Percentiles rank a stretch among this genome's conserved stretches.
Evolutionary conservation across 345 rosid species (phyloP).

Genomic region (Syzygium aromaticum): DNA sequence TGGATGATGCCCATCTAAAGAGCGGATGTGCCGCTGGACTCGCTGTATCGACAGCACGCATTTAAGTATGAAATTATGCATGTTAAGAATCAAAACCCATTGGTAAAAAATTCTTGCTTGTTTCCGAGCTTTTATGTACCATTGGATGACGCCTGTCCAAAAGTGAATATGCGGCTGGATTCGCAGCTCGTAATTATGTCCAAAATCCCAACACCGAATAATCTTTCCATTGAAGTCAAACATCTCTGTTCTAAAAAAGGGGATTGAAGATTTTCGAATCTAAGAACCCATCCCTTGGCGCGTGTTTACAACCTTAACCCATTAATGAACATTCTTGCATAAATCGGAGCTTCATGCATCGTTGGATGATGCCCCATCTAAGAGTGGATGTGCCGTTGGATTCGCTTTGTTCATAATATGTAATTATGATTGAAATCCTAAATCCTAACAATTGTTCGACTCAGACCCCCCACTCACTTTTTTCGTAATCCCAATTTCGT

Average conservation of each 20-base stretch:
- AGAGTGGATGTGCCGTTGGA: not conserved
- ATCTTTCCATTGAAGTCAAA: not conserved
- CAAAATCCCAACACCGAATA: fast-evolving
- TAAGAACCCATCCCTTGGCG: not conserved
- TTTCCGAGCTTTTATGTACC: not conserved
- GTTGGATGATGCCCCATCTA: not conserved
- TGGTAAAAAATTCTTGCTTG: too few species aligned
- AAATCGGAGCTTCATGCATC: not conserved
- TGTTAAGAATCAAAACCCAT: not conserved
- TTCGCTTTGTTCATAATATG: fast-evolving
- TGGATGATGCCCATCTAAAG: not conserved
- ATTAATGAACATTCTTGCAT: not conserved
- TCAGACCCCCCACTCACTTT: not conserved
- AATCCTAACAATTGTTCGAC: not conserved
- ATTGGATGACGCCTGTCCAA: not conserved
- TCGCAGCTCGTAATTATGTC: not conserved
- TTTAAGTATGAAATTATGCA: not conserved
- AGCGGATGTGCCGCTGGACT: not conserved
- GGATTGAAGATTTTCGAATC: not conserved
- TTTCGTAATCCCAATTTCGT: not conserved
- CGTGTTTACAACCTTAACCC: not conserved
- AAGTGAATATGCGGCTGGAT: not conserved
- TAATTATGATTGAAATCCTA: not conserved
- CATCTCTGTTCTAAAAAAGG: not conserved
- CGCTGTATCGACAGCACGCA: not conserved